Percentiles rank a stretch among this genome's conserved stretches.
Evolutionary conservation across 441 rosid genomes (phyloP).

Genomic region (Manihot esculenta): DNA sequence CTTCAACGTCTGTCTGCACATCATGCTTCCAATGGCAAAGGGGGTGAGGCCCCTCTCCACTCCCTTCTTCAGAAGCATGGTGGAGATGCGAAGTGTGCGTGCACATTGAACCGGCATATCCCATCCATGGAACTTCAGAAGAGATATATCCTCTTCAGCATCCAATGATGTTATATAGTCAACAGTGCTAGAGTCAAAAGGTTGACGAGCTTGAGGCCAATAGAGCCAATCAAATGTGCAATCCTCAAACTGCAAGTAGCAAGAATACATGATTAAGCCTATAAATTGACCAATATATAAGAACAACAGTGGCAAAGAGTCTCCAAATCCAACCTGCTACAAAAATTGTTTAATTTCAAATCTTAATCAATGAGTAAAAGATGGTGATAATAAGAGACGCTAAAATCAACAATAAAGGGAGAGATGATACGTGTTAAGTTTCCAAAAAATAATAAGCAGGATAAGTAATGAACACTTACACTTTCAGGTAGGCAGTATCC

Average conservation of each 20-base stretch:
- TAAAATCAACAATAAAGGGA: too few species aligned
- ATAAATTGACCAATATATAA: too few species aligned
- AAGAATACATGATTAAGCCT: background rate
- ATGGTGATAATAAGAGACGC: too few species aligned
- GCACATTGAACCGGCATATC: background rate
- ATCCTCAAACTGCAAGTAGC: constrained; percentile 55
- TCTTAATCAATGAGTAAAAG: too few species aligned
- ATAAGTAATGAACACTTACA: constrained; percentile 31
- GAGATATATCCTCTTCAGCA: background rate
- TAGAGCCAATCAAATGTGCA: constrained; percentile 79
- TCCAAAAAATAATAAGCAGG: too few species aligned
- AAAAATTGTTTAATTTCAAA: too few species aligned
- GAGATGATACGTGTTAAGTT: too few species aligned
- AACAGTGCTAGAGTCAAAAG: background rate
- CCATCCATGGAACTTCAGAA: constrained; percentile 15
- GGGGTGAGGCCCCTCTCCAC: constrained; percentile 10
- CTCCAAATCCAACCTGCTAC: too few species aligned
- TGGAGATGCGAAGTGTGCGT: background rate
- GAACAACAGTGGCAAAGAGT: too few species aligned
- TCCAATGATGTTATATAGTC: background rate
- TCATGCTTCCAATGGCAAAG: constrained; percentile 11
- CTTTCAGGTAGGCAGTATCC: constrained; percentile 80
- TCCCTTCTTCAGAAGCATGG: constrained; percentile 15
- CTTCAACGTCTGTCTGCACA: constrained; percentile 9
- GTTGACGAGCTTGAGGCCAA: constrained; percentile 67